Conservation (phyloP, 2,329 filamentous ascomycete genomes). For the Fonsecaea erecta region DNA sequence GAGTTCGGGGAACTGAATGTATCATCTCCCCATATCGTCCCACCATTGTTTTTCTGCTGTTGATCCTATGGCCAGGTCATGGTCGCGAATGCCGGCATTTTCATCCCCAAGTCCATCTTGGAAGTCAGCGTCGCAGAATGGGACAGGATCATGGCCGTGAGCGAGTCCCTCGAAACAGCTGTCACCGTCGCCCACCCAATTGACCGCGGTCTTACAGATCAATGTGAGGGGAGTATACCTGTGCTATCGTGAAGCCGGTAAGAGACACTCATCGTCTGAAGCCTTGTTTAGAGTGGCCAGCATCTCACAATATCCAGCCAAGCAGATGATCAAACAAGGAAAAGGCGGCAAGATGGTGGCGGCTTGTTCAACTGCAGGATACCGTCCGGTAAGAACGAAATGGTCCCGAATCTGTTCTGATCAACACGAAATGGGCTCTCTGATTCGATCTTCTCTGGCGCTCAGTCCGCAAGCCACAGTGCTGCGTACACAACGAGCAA, state of each 20-base stretch:
- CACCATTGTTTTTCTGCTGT: background rate
- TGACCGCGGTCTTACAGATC: constrained; percentile 4
- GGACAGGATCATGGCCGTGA: constrained; percentile 9
- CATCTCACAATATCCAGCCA: background rate
- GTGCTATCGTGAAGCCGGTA: constrained; percentile 20
- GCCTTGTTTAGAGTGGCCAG: background rate
- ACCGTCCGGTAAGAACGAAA: background rate
- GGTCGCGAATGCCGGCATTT: constrained; percentile 17
- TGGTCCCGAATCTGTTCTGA: background rate
- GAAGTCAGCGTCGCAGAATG: constrained; percentile 17
- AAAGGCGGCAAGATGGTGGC: constrained; percentile 12
- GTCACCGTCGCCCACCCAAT: too few species aligned
- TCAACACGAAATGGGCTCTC: constrained; percentile 37
- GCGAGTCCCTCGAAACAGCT: background rate
- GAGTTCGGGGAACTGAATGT: constrained; percentile 20
- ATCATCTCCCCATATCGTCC: too few species aligned
- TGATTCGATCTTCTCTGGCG: background rate
- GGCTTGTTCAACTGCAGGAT: background rate
- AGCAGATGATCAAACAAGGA: constrained; percentile 13
- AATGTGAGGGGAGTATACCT: constrained; percentile 14
- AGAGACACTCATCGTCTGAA: background rate
- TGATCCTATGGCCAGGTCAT: constrained; percentile 7
- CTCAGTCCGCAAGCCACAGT: background rate
- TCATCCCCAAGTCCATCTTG: constrained; percentile 9
- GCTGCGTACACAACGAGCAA: constrained; percentile 64